Percentiles rank a stretch among this genome's conserved stretches.
Conservation (phyloP, 2,329 filamentous ascomycete species). For the Thermoascus crustaceus region DNA sequence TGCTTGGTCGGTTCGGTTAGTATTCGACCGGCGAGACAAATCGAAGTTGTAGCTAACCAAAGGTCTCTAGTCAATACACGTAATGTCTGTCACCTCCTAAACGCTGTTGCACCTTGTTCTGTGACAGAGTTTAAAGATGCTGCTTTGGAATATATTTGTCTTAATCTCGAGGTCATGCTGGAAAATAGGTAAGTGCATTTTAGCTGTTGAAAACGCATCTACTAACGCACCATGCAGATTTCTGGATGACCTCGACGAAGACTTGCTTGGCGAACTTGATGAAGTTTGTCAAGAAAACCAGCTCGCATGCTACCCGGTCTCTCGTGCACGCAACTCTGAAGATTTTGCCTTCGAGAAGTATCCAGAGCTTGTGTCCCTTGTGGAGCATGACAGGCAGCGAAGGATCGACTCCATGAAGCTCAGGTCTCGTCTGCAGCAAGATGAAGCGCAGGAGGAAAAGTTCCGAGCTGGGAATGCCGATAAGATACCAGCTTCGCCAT, state of each 20-base stretch:
- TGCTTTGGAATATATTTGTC: conserved; percentile 80
- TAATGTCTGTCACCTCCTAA: conserved; percentile 78
- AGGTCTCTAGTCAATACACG: conserved; percentile 57
- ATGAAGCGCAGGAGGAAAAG: conserved; percentile 58
- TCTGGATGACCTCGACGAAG: conserved; percentile 75
- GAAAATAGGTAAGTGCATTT: conserved; percentile 60
- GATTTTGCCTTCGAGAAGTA: conserved; percentile 37
- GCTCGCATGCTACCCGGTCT: conserved; percentile 65
- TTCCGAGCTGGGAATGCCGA: conserved; percentile 57
- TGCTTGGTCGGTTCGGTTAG: conserved; percentile 69
- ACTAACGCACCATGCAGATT: conserved; percentile 40
- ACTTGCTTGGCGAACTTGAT: conserved; percentile 75
- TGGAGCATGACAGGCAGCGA: conserved; percentile 44
- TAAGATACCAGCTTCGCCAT: conserved; percentile 45
- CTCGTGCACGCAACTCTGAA: conserved; percentile 66
- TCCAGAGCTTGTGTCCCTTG: conserved; percentile 34
- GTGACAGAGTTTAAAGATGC: conserved; percentile 81
- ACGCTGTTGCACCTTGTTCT: conserved; percentile 75
- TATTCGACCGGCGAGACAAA: conserved; percentile 6
- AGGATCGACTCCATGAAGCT: conserved; percentile 72
- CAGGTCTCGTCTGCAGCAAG: conserved; percentile 53
- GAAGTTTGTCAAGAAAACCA: conserved; percentile 75
- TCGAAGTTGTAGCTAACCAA: conserved; percentile 12
- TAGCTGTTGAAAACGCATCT: background rate
- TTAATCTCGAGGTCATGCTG: conserved; percentile 85